phyloP scores from a whole-genome alignment of 1,139 yeast species.

The Taphrina communis region DNA sequence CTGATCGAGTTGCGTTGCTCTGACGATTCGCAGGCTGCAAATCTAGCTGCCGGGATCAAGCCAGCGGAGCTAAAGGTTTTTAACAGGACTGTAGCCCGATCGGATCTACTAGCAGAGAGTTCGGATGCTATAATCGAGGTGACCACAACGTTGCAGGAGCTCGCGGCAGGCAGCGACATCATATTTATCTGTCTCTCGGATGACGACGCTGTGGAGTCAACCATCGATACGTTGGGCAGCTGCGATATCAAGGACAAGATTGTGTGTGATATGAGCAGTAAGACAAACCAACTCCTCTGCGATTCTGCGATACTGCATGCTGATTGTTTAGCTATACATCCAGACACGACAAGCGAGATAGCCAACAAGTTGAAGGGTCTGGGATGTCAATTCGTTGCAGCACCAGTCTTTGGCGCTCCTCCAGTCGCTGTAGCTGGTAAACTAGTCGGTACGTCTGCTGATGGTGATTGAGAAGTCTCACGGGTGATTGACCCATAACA shows the following conservation, averaged over 20 bases:
- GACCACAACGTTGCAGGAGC: slow-evolving; percentile 43
- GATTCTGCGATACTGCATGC: too few relatives aligned
- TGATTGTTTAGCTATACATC: slow-evolving; percentile 48
- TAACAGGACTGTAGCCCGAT: slow-evolving; percentile 44
- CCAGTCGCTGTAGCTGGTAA: slow-evolving; percentile 49
- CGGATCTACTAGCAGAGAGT: slow-evolving; percentile 42
- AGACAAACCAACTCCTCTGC: not conserved
- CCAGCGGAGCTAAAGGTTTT: slow-evolving; percentile 44
- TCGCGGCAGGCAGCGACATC: slow-evolving; percentile 44
- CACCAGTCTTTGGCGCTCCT: slow-evolving; percentile 51
- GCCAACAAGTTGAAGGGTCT: slow-evolving; percentile 43
- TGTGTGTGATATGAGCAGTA: slow-evolving; percentile 47
- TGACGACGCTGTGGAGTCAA: slow-evolving; percentile 42
- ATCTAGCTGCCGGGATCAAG: slow-evolving; percentile 43
- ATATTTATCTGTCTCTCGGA: slow-evolving; percentile 46
- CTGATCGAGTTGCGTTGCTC: not conserved
- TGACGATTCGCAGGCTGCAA: slow-evolving; percentile 9
- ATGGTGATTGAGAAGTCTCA: not conserved
- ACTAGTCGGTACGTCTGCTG: slow-evolving; percentile 45
- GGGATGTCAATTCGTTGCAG: slow-evolving; percentile 48
- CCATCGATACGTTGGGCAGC: slow-evolving; percentile 1
- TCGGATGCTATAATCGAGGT: slow-evolving; percentile 38
- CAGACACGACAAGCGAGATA: slow-evolving; percentile 48
- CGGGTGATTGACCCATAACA: not conserved
- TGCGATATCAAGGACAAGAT: slow-evolving; percentile 46